phyloP scores from a whole-genome alignment of 2,329 filamentous ascomycete species.

The Fusarium decemcellulare region DNA sequence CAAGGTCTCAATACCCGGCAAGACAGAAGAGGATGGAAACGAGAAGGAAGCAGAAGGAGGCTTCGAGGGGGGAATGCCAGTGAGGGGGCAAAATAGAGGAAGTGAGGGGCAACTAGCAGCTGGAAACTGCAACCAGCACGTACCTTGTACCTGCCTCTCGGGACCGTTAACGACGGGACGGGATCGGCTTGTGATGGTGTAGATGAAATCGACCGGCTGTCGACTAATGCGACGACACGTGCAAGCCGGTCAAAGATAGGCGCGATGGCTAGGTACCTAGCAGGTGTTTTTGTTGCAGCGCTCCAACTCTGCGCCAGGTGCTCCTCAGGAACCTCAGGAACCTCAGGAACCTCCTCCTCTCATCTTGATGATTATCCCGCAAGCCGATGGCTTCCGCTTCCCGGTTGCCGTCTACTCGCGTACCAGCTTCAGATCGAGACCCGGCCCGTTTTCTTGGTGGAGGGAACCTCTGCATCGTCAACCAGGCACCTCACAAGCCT shows the following conservation, averaged over 20 bases:
- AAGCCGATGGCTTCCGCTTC: conserved; percentile 35
- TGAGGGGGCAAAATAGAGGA: conserved; percentile 29
- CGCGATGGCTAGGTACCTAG: background rate
- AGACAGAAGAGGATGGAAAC: conserved; percentile 27
- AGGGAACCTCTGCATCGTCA: conserved; percentile 28
- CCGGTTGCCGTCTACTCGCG: conserved; percentile 16
- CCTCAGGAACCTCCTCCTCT: conserved; percentile 11
- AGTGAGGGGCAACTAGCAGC: conserved; percentile 19
- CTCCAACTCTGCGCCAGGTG: background rate
- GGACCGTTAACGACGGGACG: conserved; percentile 23
- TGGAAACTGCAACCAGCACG: conserved; percentile 26
- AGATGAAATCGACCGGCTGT: conserved; percentile 8
- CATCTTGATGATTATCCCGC: conserved; percentile 32
- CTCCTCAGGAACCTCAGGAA: background rate
- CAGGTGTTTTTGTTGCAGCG: background rate
- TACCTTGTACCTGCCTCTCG: conserved; percentile 23
- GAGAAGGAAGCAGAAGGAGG: conserved; percentile 26
- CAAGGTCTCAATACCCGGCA: conserved; percentile 17
- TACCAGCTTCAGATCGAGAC: conserved; percentile 30
- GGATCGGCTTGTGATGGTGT: conserved; percentile 13
- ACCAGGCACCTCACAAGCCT: conserved; percentile 11
- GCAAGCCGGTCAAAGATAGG: conserved; percentile 9
- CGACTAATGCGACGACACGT: conserved; percentile 21
- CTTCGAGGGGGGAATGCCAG: conserved; percentile 25
- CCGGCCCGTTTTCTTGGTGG: conserved; percentile 38